Evolutionary conservation across 805 yeast genomes (phyloP).

Genomic region (Suhomyces xylopsoci): DNA sequence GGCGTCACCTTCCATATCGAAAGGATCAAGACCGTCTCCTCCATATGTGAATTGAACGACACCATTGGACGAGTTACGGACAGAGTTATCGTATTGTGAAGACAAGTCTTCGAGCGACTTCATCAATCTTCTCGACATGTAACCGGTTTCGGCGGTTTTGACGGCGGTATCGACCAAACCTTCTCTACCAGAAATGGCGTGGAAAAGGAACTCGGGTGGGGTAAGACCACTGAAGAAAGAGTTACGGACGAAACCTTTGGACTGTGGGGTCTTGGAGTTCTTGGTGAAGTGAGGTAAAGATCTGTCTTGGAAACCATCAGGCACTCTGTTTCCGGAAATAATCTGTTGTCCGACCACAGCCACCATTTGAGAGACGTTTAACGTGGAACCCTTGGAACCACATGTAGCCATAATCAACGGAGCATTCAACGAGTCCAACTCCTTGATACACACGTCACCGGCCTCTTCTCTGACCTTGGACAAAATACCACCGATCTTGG

Average conservation of each 20-base stretch:
- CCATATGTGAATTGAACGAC: slow-evolving; percentile 97
- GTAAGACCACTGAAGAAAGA: slow-evolving; percentile 91
- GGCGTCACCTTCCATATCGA: slow-evolving; percentile 99
- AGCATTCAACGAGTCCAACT: slow-evolving; percentile 85
- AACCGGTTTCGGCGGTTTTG: slow-evolving; percentile 98
- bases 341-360: slow-evolving; percentile 99
- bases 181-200: slow-evolving; percentile 99
- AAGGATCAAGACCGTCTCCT: slow-evolving; percentile 97
- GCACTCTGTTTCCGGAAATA: slow-evolving; percentile 97
- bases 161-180: slow-evolving; percentile 99
- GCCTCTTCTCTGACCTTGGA: slow-evolving; percentile 98
- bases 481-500: slow-evolving; percentile 91
- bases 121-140: slow-evolving; percentile 97
- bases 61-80: slow-evolving; percentile 92
- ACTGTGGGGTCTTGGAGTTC: slow-evolving; percentile 94
- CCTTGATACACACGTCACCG: slow-evolving; percentile 95
- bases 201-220: slow-evolving; percentile 97
- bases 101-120: slow-evolving; percentile 95
- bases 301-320: slow-evolving; percentile 99
- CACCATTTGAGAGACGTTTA: slow-evolving; percentile 99
- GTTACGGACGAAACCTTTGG: slow-evolving; percentile 96
- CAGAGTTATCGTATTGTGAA: slow-evolving; percentile 89
- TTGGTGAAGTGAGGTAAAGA: slow-evolving; percentile 95
- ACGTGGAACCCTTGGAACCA: slow-evolving; percentile 97
- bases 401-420: slow-evolving; percentile 99